Evolutionary conservation across 108 stramenopile species (phyloP).

Genomic region (Chaetoceros tenuissimus): DNA sequence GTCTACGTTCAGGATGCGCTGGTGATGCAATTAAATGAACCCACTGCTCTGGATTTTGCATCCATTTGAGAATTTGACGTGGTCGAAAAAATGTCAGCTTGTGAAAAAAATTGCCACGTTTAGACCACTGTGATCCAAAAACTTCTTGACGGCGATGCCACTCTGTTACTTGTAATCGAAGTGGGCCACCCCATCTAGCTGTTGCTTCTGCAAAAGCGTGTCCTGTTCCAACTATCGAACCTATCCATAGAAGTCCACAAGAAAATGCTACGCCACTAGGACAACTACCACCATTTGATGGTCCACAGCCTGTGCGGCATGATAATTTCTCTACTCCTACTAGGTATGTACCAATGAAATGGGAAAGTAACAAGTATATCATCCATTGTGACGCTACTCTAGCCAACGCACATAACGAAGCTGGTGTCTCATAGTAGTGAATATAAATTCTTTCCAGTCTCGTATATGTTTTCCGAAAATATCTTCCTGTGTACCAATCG

Average conservation of each 20-base stretch:
- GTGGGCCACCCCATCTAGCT: constrained; percentile 44
- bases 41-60: constrained; percentile 47
- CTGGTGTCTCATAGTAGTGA: constrained; percentile 51
- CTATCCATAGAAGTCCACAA: constrained; percentile 60
- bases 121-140: neutral
- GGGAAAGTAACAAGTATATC: constrained; percentile 24
- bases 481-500: constrained; percentile 55
- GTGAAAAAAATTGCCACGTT: constrained; percentile 16
- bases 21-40: constrained; percentile 22
- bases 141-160: neutral
- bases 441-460: constrained; percentile 32
- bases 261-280: constrained; percentile 22
- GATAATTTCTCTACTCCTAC: constrained; percentile 16
- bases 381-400: constrained; percentile 34
- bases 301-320: constrained; percentile 10
- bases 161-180: constrained; percentile 35
- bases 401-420: constrained; percentile 31
- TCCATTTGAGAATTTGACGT: constrained; percentile 33
- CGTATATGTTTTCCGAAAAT: constrained; percentile 45
- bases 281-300: constrained; percentile 5
- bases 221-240: constrained; percentile 39
- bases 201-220: constrained; percentile 34
- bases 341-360: constrained; percentile 22
- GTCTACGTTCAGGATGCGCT: constrained; percentile 2
- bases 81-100: constrained; percentile 26